phyloP scores from a whole-genome alignment of 805 yeast species.

The Kodamaea leandrae region DNA sequence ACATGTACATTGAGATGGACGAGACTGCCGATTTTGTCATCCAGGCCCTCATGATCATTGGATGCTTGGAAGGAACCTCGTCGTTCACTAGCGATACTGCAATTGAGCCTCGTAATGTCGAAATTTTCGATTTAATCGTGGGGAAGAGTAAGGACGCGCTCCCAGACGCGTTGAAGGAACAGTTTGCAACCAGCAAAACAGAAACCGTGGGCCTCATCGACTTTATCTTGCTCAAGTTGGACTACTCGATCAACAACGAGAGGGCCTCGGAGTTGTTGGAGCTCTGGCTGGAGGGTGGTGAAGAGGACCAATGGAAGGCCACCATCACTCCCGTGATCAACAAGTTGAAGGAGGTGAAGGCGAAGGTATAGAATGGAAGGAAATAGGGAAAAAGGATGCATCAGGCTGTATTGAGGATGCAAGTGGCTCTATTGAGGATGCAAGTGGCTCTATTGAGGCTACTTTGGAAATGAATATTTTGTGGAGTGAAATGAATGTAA shows the following conservation, averaged over 20 bases:
- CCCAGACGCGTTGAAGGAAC: background rate
- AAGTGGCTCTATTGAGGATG: no score
- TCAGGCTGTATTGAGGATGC: no score
- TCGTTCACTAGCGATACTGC: background rate
- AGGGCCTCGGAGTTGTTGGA: conserved; percentile 1
- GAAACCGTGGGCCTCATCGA: background rate
- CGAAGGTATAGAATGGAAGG: background rate
- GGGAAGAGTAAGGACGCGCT: background rate
- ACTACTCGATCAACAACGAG: background rate
- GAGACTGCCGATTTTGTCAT: background rate
- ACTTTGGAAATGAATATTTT: no score
- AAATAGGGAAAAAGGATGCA: no score
- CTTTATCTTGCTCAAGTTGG: background rate
- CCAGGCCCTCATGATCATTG: background rate
- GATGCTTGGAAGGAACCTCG: background rate
- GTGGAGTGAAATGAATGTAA: no score
- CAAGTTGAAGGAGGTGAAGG: background rate
- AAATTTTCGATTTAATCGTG: background rate
- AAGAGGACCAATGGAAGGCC: background rate
- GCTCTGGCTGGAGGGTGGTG: background rate
- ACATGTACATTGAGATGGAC: conserved; percentile 1
- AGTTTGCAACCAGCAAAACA: background rate
- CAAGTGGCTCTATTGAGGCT: no score
- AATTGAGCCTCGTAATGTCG: background rate
- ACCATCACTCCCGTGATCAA: background rate